Evolutionary conservation across 805 yeast species (phyloP).

Genomic region (Candida verbasci): DNA sequence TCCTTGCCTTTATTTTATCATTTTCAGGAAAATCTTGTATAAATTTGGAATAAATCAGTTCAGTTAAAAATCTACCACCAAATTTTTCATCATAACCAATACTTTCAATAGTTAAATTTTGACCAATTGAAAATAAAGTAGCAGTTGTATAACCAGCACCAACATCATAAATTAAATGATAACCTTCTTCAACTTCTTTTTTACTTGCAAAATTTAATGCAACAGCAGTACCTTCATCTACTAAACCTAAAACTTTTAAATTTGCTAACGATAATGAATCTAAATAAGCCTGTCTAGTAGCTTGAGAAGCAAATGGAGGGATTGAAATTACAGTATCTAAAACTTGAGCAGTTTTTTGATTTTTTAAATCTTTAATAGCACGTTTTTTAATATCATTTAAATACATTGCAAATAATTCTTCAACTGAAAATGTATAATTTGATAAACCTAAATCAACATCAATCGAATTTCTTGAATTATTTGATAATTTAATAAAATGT

Average conservation of each 20-base stretch:
- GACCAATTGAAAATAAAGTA: slow-evolving; percentile 63
- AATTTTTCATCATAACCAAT: slow-evolving; percentile 62
- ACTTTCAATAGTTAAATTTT: slow-evolving; percentile 57
- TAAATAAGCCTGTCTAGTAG: slow-evolving; percentile 64
- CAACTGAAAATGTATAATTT: slow-evolving; percentile 44
- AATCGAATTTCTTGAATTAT: slow-evolving; percentile 44
- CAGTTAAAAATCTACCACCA: slow-evolving; percentile 77
- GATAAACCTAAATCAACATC: slow-evolving; percentile 47
- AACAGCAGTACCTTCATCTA: slow-evolving; percentile 90
- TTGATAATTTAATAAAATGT: slow-evolving; percentile 50
- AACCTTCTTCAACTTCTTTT: slow-evolving; percentile 43
- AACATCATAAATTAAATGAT: slow-evolving; percentile 77
- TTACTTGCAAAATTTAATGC: slow-evolving; percentile 75
- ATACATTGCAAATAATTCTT: slow-evolving; percentile 84
- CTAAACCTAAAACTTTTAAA: slow-evolving; percentile 57
- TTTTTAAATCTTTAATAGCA: slow-evolving; percentile 58
- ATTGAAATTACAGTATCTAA: slow-evolving; percentile 71
- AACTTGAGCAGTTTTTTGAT: slow-evolving; percentile 47
- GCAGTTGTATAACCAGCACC: slow-evolving; percentile 93
- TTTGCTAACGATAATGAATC: slow-evolving; percentile 75
- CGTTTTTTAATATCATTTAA: slow-evolving; percentile 60
- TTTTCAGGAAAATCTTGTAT: slow-evolving; percentile 49
- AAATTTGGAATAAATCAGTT: slow-evolving; percentile 57
- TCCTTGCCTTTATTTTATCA: slow-evolving; percentile 56
- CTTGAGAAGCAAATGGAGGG: slow-evolving; percentile 64